Evolutionary conservation across 768 basidiomycete species (phyloP), one percentile per base, ranked within the genome.

Genomic region (Rhizopogon vinicolor): DNA sequence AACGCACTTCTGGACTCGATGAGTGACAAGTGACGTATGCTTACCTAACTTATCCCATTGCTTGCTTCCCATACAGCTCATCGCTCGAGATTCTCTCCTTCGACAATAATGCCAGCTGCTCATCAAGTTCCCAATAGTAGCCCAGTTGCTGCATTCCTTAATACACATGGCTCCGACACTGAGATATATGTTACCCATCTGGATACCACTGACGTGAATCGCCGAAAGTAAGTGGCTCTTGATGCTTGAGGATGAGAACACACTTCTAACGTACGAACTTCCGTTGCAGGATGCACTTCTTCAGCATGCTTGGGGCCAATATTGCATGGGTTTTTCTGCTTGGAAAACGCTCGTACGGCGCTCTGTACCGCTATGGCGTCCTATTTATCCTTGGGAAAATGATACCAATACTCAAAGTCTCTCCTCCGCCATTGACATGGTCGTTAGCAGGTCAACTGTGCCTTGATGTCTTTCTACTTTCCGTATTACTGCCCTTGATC

Each of bases 121-220:
- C 60, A 62, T 48, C 60, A 51, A 48, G 58, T 69, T 33, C 68
- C 68, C n/a, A 54, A 63, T 18, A 13, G 51, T 33, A 68, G 69
- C n/a, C 65, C 68, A 10, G 61, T 62, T 28, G 57, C 43, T 41
- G 42, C 60, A 3, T 66, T 69, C 51, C 42, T 69, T 7, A 46
- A 57, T 1, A 33, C 42, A 5, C 52, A 63, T 44, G 61, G 64
- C 45, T 50, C 60, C 4, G 60, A 49, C 39, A 55, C 40, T 43
- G 69, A 69, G 57, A 41, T 71, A 31, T 71, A 63, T 54, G 63
- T 69, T 33, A 71, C 68, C 25, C 68, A 69, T 19, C 46, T 68
- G 31, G 64, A 71, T 42, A 44, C 62, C 22, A 35, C 58, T 40
- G 55, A 60, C 54, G 53, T 29, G 35, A 58, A 52, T 29, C 53